Evolutionary conservation across 2,329 filamentous ascomycete genomes (phyloP).

Genomic region (Penicillium sp.): DNA sequence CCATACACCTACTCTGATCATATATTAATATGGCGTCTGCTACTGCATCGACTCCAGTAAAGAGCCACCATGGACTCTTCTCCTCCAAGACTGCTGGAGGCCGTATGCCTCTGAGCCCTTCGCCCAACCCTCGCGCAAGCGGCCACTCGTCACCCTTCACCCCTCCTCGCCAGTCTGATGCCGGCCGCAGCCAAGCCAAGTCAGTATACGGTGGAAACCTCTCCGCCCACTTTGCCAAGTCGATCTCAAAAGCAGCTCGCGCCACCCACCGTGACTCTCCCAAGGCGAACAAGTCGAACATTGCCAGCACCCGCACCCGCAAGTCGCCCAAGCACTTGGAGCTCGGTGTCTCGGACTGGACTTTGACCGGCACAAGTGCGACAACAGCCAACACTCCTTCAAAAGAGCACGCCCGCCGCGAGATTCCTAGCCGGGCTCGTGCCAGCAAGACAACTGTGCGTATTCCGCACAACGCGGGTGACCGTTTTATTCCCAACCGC

Average conservation of each 20-base stretch:
- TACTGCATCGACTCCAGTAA: slow-evolving; percentile 83
- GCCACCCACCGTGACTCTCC: slow-evolving; percentile 77
- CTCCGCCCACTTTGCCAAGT: slow-evolving; percentile 73
- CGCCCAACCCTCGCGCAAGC: slow-evolving; percentile 62
- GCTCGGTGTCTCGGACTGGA: slow-evolving; percentile 88
- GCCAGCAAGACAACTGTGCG: slow-evolving; percentile 71
- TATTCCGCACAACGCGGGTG: slow-evolving; percentile 66
- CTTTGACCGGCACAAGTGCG: slow-evolving; percentile 77
- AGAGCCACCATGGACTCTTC: slow-evolving; percentile 92
- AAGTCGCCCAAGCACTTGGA: slow-evolving; percentile 83
- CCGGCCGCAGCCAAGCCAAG: slow-evolving; percentile 56
- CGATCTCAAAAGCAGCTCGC: slow-evolving; percentile 38
- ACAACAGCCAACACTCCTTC: slow-evolving; percentile 56
- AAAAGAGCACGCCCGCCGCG: slow-evolving; percentile 55
- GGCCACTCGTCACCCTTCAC: slow-evolving; percentile 72
- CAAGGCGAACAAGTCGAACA: slow-evolving; percentile 99
- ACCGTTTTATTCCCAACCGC: slow-evolving; percentile 96
- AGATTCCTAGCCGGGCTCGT: slow-evolving; percentile 50
- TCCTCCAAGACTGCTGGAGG: slow-evolving; percentile 89
- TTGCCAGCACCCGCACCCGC: slow-evolving; percentile 53
- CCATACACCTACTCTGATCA: slow-evolving; percentile 19
- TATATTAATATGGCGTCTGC: slow-evolving; percentile 70
- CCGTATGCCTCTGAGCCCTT: slow-evolving; percentile 91
- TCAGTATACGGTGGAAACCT: slow-evolving; percentile 80
- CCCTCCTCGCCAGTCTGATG: slow-evolving; percentile 60